phyloP scores from a whole-genome alignment of 1,284 basidiomycete species.

The Malassezia cuniculi region DNA sequence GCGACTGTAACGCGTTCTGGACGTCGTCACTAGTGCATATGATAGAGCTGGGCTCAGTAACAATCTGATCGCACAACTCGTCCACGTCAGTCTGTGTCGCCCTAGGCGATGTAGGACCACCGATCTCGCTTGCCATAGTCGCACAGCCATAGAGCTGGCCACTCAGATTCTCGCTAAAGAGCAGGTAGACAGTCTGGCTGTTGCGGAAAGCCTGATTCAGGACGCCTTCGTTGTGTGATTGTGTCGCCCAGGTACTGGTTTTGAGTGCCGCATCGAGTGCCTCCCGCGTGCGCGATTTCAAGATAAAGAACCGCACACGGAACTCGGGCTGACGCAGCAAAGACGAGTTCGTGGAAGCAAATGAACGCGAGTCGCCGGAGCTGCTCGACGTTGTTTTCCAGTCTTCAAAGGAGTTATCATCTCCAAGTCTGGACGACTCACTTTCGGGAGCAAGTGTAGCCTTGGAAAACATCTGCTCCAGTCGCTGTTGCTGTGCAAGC shows the following conservation, averaged over 20 bases:
- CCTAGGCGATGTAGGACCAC: not conserved
- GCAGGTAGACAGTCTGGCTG: slow-evolving; percentile 67
- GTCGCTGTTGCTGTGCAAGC: not conserved
- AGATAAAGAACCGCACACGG: slow-evolving; percentile 76
- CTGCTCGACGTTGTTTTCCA: slow-evolving; percentile 12
- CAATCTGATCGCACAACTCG: no score
- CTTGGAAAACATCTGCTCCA: no score
- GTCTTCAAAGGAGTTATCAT: no score
- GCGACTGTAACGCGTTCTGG: no score
- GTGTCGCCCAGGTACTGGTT: slow-evolving; percentile 75
- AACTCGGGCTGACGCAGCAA: slow-evolving; percentile 63
- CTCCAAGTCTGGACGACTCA: no score
- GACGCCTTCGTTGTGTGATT: slow-evolving; percentile 69
- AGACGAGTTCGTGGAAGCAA: slow-evolving; percentile 48
- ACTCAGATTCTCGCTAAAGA: slow-evolving; percentile 83
- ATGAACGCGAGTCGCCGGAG: slow-evolving; percentile 25
- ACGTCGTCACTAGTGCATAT: no score
- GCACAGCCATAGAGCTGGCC: slow-evolving; percentile 49
- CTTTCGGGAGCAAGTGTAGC: no score
- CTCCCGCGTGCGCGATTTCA: slow-evolving; percentile 62
- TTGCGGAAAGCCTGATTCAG: slow-evolving; percentile 77
- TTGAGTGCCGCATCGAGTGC: slow-evolving; percentile 76
- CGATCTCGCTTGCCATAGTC: slow-evolving; percentile 37
- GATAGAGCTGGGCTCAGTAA: no score
- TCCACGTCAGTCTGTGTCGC: no score